Conservation (phyloP, 768 basidiomycete genomes). For the Kondoa malvinella region DNA sequence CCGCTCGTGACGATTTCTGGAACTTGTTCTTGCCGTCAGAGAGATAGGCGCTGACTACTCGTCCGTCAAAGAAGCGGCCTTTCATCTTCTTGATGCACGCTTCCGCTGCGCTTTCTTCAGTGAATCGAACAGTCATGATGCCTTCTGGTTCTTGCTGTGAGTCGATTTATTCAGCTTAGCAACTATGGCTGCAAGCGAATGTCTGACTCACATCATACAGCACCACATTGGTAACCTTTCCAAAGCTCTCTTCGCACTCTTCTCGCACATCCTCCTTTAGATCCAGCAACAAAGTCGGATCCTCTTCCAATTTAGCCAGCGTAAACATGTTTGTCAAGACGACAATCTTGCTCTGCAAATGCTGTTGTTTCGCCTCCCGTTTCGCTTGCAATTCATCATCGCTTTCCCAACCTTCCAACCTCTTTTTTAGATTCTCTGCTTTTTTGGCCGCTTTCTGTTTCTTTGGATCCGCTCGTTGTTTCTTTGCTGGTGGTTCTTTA, state of each 20-base stretch:
- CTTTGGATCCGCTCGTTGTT: conserved; percentile 29
- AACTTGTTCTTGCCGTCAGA: conserved; percentile 46
- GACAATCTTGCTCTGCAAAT: conserved; percentile 48
- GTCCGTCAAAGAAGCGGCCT: conserved; percentile 72
- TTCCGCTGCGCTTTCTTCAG: conserved; percentile 75
- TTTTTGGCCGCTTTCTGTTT: conserved; percentile 53
- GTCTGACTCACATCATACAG: conserved; percentile 66
- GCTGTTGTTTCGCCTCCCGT: conserved; percentile 7
- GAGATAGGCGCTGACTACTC: conserved; percentile 61
- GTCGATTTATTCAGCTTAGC: neutral
- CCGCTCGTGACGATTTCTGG: conserved; percentile 13
- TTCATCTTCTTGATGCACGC: conserved; percentile 95
- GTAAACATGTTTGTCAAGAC: conserved; percentile 94
- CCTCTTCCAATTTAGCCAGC: conserved; percentile 64
- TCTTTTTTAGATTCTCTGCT: conserved; percentile 67
- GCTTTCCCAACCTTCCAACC: conserved; percentile 7
- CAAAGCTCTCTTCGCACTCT: conserved; percentile 60
- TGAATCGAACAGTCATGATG: conserved; percentile 90
- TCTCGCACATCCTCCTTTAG: conserved; percentile 92
- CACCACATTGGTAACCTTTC: conserved; percentile 88
- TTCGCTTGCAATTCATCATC: conserved; percentile 8
- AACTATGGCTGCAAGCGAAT: neutral
- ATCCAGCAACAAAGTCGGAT: conserved; percentile 68
- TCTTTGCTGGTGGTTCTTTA: conserved; percentile 11
- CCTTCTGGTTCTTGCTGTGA: conserved; percentile 75